A percentile compares a stretch with the other conserved stretches of the same genome.
Evolutionary conservation across 352 stramenopile genomes (phyloP).

Genomic region (Pythium insidiosum): DNA sequence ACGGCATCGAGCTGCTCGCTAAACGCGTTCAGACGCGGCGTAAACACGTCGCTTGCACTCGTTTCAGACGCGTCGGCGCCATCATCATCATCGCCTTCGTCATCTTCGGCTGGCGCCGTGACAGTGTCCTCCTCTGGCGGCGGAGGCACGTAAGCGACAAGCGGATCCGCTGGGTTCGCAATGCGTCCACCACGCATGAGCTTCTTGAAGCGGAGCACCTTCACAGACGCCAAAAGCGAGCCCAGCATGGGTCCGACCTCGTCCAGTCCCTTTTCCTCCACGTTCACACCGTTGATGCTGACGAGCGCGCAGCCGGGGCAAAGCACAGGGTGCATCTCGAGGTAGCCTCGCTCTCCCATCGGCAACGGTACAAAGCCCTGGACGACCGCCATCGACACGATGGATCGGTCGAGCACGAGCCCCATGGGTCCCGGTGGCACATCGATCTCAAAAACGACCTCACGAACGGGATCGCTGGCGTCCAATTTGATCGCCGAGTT

Average conservation of each 20-base stretch:
- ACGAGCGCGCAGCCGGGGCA: constrained; percentile 69
- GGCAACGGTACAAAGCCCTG: constrained; percentile 69
- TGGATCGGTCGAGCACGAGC: constrained; percentile 72
- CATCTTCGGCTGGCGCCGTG: no score
- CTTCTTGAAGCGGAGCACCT: constrained; percentile 82
- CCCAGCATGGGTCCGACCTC: constrained; percentile 68
- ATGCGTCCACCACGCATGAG: constrained; percentile 66
- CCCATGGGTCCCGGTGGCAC: constrained; percentile 75
- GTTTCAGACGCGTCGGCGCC: background rate
- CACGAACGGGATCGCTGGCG: constrained; percentile 43
- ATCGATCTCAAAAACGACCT: constrained; percentile 80
- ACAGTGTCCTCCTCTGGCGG: constrained; percentile 17
- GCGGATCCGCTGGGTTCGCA: constrained; percentile 63
- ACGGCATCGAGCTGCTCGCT: constrained; percentile 32
- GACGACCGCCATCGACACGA: constrained; percentile 71
- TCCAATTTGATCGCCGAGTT: constrained; percentile 14
- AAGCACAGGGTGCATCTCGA: constrained; percentile 77
- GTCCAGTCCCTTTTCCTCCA: constrained; percentile 60
- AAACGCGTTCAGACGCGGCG: constrained; percentile 36
- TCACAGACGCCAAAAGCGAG: constrained; percentile 37
- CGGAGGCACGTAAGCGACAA: constrained; percentile 61
- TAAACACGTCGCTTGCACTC: constrained; percentile 23
- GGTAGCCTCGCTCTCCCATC: constrained; percentile 53
- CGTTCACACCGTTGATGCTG: constrained; percentile 68
- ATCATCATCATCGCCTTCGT: constrained; percentile 20